phyloP scores from a whole-genome alignment of 1,139 yeast species.

The Sugiyamaella sp. region DNA sequence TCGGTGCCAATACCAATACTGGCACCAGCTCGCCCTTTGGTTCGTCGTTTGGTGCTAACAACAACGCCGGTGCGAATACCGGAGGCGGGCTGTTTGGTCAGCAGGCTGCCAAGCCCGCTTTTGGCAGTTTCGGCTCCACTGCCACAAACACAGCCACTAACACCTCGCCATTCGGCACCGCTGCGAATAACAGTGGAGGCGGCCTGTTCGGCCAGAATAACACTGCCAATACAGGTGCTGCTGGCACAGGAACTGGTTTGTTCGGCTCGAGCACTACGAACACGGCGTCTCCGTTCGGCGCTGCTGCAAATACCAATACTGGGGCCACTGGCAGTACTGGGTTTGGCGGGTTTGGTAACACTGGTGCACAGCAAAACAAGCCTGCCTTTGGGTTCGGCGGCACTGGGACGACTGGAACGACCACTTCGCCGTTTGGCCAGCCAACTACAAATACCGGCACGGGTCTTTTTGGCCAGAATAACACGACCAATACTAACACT shows the following conservation, averaged over 20 bases:
- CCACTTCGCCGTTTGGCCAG: conserved; percentile 21
- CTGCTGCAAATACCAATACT: conserved; percentile 21
- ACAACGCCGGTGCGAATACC: neutral
- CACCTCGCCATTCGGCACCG: conserved; percentile 22
- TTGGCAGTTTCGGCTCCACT: conserved; percentile 24
- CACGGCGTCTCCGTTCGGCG: conserved; percentile 24
- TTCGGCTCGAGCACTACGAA: conserved; percentile 13
- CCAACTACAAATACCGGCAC: conserved; percentile 24
- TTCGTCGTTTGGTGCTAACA: neutral
- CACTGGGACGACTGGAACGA: neutral
- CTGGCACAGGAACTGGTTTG: conserved; percentile 36
- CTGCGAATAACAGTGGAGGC: conserved; percentile 4
- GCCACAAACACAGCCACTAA: conserved; percentile 5
- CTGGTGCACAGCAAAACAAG: conserved; percentile 1
- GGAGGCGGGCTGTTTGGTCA: conserved; percentile 7
- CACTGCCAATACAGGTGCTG: conserved; percentile 17
- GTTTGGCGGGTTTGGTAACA: conserved; percentile 21
- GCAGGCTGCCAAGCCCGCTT: conserved; percentile 21
- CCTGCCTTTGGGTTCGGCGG: conserved; percentile 9
- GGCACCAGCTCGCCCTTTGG: neutral
- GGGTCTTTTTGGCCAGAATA: conserved; percentile 28
- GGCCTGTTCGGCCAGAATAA: conserved; percentile 21
- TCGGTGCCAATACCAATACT: conserved; percentile 20
- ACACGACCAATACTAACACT: conserved; percentile 1
- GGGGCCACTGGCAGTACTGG: conserved; percentile 18